phyloP scores from a whole-genome alignment of 2,329 filamentous ascomycete species.

The Zalaria sp. region DNA sequence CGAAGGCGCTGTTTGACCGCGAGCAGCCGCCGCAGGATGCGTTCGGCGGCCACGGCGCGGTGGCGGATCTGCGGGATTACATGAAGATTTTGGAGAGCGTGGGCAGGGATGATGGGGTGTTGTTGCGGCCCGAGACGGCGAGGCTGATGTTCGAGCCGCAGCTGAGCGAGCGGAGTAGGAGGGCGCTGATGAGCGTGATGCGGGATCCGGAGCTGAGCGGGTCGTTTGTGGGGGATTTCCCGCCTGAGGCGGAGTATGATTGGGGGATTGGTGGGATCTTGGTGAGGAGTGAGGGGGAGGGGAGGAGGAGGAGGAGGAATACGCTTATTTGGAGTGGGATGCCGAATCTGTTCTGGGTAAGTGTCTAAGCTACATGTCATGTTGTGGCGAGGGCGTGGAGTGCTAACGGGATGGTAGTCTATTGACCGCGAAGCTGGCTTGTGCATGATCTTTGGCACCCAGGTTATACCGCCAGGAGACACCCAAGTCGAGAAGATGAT shows the following conservation, averaged over 20 bases:
- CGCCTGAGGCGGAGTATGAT: constrained; percentile 11
- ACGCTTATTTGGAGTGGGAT: constrained; percentile 32
- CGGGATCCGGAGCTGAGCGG: constrained; percentile 15
- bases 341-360: constrained; percentile 33
- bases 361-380: neutral
- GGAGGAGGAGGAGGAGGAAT: constrained; percentile 24
- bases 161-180: constrained; percentile 16
- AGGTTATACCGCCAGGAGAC: constrained; percentile 30
- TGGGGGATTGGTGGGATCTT: constrained; percentile 30
- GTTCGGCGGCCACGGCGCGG: constrained; percentile 19
- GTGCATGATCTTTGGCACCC: constrained; percentile 27
- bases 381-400: too few relatives aligned
- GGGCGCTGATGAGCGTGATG: constrained; percentile 16
- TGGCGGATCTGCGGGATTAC: constrained; percentile 25
- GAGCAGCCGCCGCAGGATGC: constrained; percentile 10
- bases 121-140: constrained; percentile 29
- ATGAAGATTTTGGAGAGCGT: constrained; percentile 32
- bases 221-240: constrained; percentile 21
- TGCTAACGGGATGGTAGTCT: constrained; percentile 4
- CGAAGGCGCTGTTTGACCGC: neutral
- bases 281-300: constrained; percentile 23
- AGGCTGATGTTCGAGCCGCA: constrained; percentile 35
- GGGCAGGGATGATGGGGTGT: constrained; percentile 32
- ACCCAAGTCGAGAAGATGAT: constrained; percentile 19
- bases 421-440: constrained; percentile 26